Conservation (phyloP, 2,329 filamentous ascomycete genomes). For the Neofusicoccum cordaticola region DNA sequence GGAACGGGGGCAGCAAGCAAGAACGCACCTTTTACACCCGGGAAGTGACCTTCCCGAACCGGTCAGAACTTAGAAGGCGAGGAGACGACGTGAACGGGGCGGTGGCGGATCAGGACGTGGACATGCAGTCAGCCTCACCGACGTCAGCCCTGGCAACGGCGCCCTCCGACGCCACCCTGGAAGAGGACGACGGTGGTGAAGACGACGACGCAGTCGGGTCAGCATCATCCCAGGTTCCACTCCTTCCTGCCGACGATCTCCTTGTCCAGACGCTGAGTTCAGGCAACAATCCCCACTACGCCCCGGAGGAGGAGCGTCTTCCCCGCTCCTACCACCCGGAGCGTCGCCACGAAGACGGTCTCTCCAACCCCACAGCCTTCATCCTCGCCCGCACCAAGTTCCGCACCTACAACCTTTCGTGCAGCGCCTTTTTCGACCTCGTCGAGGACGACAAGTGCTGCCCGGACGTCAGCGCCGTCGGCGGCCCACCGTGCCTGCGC, state of each 20-base stretch:
- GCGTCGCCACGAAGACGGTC: slow-evolving; percentile 27
- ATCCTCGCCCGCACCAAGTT: slow-evolving; percentile 55
- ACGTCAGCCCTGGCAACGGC: background rate
- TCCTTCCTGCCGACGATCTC: slow-evolving; percentile 30
- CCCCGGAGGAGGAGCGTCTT: slow-evolving; percentile 35
- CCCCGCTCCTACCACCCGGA: slow-evolving; percentile 49
- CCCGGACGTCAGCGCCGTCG: slow-evolving; percentile 28
- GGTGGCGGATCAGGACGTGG: background rate
- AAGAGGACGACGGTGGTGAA: background rate
- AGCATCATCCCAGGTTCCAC: background rate
- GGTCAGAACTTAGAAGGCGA: background rate
- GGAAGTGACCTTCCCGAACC: slow-evolving; percentile 45
- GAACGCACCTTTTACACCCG: slow-evolving; percentile 65
- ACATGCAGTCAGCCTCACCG: slow-evolving; percentile 1
- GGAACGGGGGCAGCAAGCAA: slow-evolving; percentile 54
- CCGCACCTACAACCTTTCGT: slow-evolving; percentile 54
- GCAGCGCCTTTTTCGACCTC: slow-evolving; percentile 58
- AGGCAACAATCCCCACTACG: slow-evolving; percentile 38
- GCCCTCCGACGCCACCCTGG: background rate
- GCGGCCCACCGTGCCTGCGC: slow-evolving; percentile 39
- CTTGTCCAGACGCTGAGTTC: slow-evolving; percentile 27
- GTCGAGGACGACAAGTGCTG: slow-evolving; percentile 50
- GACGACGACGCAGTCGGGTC: background rate
- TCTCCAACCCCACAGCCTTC: slow-evolving; percentile 37
- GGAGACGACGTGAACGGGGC: background rate